Evolutionary conservation across 768 basidiomycete genomes (phyloP).

Genomic region (Exsudoporus frostii): DNA sequence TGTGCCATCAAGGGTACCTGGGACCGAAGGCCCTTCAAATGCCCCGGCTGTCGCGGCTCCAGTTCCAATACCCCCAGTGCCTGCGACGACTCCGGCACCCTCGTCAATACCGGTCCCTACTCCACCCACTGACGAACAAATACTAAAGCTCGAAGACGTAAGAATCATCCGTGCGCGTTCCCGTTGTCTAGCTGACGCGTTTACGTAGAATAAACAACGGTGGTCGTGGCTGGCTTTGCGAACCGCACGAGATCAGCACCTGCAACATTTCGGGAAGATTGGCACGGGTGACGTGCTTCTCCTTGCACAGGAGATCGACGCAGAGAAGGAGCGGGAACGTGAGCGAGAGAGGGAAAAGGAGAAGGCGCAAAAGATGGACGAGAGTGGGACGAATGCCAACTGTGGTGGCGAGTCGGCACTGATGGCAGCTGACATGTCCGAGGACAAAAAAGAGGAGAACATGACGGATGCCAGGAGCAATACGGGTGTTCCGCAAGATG

Average conservation of each 20-base stretch:
- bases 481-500: constrained; percentile 21
- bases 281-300: constrained; percentile 70
- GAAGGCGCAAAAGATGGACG: constrained; percentile 23
- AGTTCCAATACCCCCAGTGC: constrained; percentile 6
- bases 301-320: constrained; percentile 37
- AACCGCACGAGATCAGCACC: constrained; percentile 65
- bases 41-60: constrained; percentile 9
- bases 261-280: constrained; percentile 80
- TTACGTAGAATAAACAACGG: constrained; percentile 64
- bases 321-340: constrained; percentile 36
- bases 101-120: constrained; percentile 25
- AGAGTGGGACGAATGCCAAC: constrained; percentile 12
- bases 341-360: constrained; percentile 37
- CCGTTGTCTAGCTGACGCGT: constrained; percentile 10
- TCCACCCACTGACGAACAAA: constrained; percentile 44
- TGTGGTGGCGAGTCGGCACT: constrained; percentile 35
- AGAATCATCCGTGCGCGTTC: neutral
- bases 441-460: constrained; percentile 26
- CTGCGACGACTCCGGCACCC: constrained; percentile 15
- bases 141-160: constrained; percentile 64
- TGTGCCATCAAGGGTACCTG: constrained; percentile 28
- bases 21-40: constrained; percentile 33
- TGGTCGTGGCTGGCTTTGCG: constrained; percentile 82
- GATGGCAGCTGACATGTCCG: constrained; percentile 12
- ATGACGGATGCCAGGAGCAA: constrained; percentile 20